Conservation (phyloP, 352 stramenopile genomes). For the Phytophthora meadii region DNA sequence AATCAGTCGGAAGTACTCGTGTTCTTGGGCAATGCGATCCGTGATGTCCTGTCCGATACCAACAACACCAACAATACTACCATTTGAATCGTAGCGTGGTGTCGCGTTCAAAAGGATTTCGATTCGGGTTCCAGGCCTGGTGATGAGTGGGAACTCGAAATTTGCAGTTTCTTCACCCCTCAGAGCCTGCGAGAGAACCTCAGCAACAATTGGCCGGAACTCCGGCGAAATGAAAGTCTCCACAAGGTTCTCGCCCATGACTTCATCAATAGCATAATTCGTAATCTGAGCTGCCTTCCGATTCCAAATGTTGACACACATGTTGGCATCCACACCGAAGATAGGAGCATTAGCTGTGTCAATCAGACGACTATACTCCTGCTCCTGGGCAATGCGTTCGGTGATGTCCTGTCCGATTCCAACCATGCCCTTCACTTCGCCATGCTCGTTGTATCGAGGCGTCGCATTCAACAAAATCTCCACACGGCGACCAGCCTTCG, state of each 20-base stretch:
- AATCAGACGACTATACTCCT: slow-evolving; percentile 84
- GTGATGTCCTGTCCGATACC: slow-evolving; percentile 73
- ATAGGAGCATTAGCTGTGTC: slow-evolving; percentile 81
- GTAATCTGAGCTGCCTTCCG: slow-evolving; percentile 90
- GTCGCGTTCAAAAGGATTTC: slow-evolving; percentile 54
- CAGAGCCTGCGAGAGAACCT: slow-evolving; percentile 77
- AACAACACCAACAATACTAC: slow-evolving; percentile 76
- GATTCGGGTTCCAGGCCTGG: slow-evolving; percentile 63
- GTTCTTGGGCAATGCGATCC: slow-evolving; percentile 81
- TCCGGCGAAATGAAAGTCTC: slow-evolving; percentile 89
- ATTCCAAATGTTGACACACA: slow-evolving; percentile 91
- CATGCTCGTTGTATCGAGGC: slow-evolving; percentile 65
- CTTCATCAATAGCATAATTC: slow-evolving; percentile 87
- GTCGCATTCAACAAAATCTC: slow-evolving; percentile 70
- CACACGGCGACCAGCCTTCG: slow-evolving; percentile 56
- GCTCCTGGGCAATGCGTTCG: slow-evolving; percentile 62
- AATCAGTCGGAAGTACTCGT: slow-evolving; percentile 82
- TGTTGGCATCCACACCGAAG: slow-evolving; percentile 67
- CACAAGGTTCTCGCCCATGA: slow-evolving; percentile 86
- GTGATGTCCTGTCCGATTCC: slow-evolving; percentile 82
- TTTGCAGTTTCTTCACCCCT: slow-evolving; percentile 83
- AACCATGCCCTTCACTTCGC: slow-evolving; percentile 76
- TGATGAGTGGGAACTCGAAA: slow-evolving; percentile 92
- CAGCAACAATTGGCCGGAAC: slow-evolving; percentile 74
- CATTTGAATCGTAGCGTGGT: slow-evolving; percentile 49